A percentile compares a stretch with the other conserved stretches of the same genome.
These are phyloP conservation scores for Citrus sp. DNA, from an alignment of 345 rosid species.

Conservation along the genomic window DNA sequence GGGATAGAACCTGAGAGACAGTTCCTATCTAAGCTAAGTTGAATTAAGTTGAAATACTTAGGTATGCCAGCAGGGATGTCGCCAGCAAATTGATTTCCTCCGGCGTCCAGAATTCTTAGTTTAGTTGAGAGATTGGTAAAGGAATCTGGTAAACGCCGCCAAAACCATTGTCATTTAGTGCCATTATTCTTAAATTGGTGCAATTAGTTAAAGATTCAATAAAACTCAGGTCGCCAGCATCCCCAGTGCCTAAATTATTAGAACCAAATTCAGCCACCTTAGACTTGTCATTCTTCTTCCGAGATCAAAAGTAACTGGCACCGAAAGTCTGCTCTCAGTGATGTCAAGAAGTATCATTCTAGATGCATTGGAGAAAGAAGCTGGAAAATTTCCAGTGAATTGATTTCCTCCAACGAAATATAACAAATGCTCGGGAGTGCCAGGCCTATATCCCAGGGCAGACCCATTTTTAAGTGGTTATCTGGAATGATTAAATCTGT, in stretches of 20 bases:
- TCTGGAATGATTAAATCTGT: neutral
- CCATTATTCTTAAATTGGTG: slow-evolving; percentile 7
- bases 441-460: slow-evolving; percentile 15
- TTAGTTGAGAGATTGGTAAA: slow-evolving; percentile 21
- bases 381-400: slow-evolving; percentile 28
- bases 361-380: slow-evolving; percentile 29
- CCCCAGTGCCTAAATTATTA: slow-evolving; percentile 18
- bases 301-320: slow-evolving; percentile 13
- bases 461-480: slow-evolving; percentile 8
- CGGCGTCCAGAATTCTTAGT: neutral
- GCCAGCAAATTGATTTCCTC: slow-evolving; percentile 8
- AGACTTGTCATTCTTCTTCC: slow-evolving; percentile 12
- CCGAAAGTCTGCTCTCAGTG: neutral
- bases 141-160: slow-evolving; percentile 20
- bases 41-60: neutral
- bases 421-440: slow-evolving; percentile 7
- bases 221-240: slow-evolving; percentile 12
- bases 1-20: slow-evolving; percentile 1
- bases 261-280: slow-evolving; percentile 1
- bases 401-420: slow-evolving; percentile 10
- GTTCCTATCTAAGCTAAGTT: neutral
- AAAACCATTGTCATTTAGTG: slow-evolving; percentile 3
- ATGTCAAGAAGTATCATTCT: slow-evolving; percentile 1
- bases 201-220: slow-evolving; percentile 20
- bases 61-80: neutral